Conservation (phyloP, 176 grass and related monocot genomes). For the Microstegium vimineum region DNA sequence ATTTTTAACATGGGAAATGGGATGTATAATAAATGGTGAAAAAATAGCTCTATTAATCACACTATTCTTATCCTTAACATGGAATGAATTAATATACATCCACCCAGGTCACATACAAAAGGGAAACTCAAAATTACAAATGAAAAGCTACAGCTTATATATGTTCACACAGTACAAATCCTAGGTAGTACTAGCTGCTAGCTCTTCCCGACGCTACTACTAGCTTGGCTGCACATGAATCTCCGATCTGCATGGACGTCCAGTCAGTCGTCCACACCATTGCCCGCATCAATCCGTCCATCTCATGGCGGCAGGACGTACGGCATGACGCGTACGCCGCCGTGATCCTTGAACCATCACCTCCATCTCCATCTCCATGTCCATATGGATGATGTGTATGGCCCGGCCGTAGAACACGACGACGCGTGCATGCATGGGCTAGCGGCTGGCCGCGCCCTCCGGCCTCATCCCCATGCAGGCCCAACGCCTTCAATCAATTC, state of each 20-base stretch:
- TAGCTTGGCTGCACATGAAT: not conserved
- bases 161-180: not conserved
- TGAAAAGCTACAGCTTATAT: not conserved
- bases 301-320: not conserved
- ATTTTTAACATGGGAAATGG: too few species aligned
- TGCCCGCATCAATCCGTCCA: not conserved
- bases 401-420: not conserved
- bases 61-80: not conserved
- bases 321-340: not conserved
- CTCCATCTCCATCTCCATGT: not conserved
- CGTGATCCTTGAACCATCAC: not conserved
- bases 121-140: not conserved
- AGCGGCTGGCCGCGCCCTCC: not conserved
- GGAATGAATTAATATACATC: not conserved
- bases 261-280: not conserved
- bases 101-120: not conserved
- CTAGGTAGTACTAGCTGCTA: too few species aligned
- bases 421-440: not conserved
- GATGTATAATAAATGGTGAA: too few species aligned
- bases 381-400: not conserved
- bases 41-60: not conserved
- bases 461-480: not conserved
- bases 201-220: too few species aligned
- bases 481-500: not conserved
- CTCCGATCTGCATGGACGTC: not conserved